Conservation (phyloP, 163 green algal genomes). For the Coccomyxa subellipsoidea region DNA sequence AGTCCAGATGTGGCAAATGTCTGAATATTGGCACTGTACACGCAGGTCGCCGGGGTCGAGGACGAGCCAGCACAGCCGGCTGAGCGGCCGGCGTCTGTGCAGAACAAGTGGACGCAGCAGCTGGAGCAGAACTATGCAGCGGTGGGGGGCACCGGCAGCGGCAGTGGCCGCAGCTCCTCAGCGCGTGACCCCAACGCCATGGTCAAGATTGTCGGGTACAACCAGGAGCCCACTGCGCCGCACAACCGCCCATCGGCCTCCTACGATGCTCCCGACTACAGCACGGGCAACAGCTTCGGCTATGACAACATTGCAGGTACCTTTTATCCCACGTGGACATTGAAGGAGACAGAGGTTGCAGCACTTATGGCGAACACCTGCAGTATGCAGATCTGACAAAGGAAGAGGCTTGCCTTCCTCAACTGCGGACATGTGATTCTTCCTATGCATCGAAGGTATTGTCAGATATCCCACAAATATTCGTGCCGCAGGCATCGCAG, state of each 20-base stretch:
- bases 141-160: background rate
- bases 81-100: background rate
- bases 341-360: background rate
- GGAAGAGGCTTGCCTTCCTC: too few species aligned
- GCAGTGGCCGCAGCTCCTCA: background rate
- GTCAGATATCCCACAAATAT: too few species aligned
- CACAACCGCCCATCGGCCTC: conserved; percentile 6
- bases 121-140: conserved; percentile 36
- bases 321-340: background rate
- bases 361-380: too few species aligned
- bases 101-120: conserved; percentile 36
- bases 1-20: background rate
- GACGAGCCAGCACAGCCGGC: conserved; percentile 28
- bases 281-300: conserved; percentile 16
- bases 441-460: too few species aligned
- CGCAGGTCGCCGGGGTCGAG: conserved; percentile 65
- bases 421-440: too few species aligned
- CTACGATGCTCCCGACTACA: conserved; percentile 12
- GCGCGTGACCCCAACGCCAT: conserved; percentile 9
- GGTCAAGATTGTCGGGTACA: conserved; percentile 24
- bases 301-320: conserved; percentile 29
- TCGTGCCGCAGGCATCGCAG: background rate
- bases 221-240: conserved; percentile 3
- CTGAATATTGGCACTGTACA: background rate
- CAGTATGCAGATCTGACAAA: too few species aligned